Conservation (phyloP, 306 rosid genomes). For the Castanea sativa region DNA sequence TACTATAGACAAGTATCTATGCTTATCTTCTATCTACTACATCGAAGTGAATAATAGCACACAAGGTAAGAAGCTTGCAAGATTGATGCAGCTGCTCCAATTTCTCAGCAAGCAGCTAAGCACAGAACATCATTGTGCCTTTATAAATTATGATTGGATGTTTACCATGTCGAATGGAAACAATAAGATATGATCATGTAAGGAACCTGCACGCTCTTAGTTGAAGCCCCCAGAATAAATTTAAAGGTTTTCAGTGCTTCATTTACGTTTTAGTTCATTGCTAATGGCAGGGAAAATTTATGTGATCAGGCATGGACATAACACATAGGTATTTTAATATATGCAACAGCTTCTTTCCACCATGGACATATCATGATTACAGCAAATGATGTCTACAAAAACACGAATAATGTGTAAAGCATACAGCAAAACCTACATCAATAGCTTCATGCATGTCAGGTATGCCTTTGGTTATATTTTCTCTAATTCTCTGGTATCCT, state of each 20-base stretch:
- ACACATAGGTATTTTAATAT: neutral
- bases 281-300: neutral
- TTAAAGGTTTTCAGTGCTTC: neutral
- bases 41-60: neutral
- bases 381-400: slow-evolving; percentile 6
- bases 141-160: neutral
- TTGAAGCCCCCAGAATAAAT: neutral
- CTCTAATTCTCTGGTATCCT: slow-evolving; percentile 78
- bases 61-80: neutral
- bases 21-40: neutral
- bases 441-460: slow-evolving; percentile 95
- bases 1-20: too few relatives aligned
- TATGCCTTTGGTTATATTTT: slow-evolving; percentile 69
- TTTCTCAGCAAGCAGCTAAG: neutral
- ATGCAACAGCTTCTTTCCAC: neutral
- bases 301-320: neutral
- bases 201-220: neutral
- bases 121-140: too few relatives aligned
- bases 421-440: slow-evolving; percentile 56
- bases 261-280: neutral
- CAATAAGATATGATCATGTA: neutral
- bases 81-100: neutral
- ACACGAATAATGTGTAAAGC: slow-evolving; percentile 6
- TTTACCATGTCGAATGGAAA: neutral
- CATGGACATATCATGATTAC: neutral